Percentiles rank a stretch among this genome's conserved stretches.
Conservation (phyloP, 257 asterid genomes). For the Jacaranda copaia region DNA sequence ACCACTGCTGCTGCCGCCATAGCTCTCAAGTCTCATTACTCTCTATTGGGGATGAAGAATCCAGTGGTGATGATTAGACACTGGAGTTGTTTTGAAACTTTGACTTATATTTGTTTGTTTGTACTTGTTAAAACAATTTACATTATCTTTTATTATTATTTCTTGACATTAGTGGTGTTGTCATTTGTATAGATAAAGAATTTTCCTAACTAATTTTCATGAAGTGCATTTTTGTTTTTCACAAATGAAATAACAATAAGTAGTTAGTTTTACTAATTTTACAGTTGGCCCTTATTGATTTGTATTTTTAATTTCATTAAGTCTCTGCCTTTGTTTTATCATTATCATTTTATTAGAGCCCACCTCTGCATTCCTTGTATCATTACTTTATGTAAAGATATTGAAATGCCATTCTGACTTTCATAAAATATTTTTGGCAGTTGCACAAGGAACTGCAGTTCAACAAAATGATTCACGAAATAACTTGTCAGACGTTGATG, state of each 20-base stretch:
- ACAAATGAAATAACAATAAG: not conserved
- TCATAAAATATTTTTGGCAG: conserved; percentile 41
- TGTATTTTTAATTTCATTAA: not conserved
- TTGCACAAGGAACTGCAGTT: conserved; percentile 45
- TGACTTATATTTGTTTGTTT: not conserved
- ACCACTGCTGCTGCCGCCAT: no score
- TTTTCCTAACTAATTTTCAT: not conserved
- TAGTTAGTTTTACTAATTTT: not conserved
- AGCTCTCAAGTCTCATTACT: no score
- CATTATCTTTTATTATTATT: not conserved
- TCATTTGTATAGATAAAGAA: not conserved
- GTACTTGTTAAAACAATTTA: no score
- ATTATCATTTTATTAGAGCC: not conserved
- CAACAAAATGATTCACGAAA: conserved; percentile 34
- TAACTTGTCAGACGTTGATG: conserved; percentile 45
- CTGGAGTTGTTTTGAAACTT: no score
- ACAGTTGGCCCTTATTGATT: not conserved
- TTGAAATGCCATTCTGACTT: conserved; percentile 21
- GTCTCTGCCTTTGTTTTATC: conserved; percentile 12
- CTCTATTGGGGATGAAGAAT: no score
- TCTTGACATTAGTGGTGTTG: not conserved
- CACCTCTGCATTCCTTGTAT: not conserved
- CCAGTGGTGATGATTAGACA: no score
- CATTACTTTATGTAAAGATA: not conserved
- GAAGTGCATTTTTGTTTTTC: not conserved